Evolutionary conservation across 306 rosid species (phyloP).

Genomic region (Vachellia pachyceras): DNA sequence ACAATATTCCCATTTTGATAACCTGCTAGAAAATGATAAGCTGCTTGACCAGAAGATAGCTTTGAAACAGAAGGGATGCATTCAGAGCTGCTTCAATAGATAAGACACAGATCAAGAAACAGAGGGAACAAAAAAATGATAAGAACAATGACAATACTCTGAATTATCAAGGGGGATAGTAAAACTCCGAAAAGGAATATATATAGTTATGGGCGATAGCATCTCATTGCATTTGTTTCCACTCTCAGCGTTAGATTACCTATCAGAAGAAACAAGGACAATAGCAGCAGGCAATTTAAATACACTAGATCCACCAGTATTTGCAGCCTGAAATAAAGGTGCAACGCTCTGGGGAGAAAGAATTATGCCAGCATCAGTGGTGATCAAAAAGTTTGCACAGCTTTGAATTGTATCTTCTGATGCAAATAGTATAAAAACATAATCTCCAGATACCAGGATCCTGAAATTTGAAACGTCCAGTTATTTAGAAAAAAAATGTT

Average conservation of each 20-base stretch:
- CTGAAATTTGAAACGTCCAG: slow-evolving; percentile 46
- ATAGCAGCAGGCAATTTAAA: slow-evolving; percentile 48
- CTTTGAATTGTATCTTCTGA: slow-evolving; percentile 42
- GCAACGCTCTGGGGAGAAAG: slow-evolving; percentile 47
- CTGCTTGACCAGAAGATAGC: slow-evolving; percentile 61
- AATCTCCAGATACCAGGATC: slow-evolving; percentile 49
- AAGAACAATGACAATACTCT: neutral
- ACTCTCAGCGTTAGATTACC: slow-evolving; percentile 35
- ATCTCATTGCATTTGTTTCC: neutral
- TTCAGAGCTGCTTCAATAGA: slow-evolving; percentile 45
- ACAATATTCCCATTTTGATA: slow-evolving; percentile 58
- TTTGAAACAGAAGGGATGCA: slow-evolving; percentile 49
- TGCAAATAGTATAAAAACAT: slow-evolving; percentile 50
- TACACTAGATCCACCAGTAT: slow-evolving; percentile 37
- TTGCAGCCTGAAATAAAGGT: slow-evolving; percentile 42
- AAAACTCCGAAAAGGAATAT: neutral
- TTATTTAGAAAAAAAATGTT: neutral
- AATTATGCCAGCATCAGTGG: slow-evolving; percentile 53
- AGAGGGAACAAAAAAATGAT: neutral
- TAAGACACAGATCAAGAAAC: neutral
- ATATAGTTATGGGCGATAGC: neutral
- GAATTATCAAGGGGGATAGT: neutral
- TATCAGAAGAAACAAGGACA: slow-evolving; percentile 52
- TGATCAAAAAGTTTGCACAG: slow-evolving; percentile 45
- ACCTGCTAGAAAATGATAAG: slow-evolving; percentile 58